Conservation (phyloP, 306 rosid species). For the Pueraria montana region DNA sequence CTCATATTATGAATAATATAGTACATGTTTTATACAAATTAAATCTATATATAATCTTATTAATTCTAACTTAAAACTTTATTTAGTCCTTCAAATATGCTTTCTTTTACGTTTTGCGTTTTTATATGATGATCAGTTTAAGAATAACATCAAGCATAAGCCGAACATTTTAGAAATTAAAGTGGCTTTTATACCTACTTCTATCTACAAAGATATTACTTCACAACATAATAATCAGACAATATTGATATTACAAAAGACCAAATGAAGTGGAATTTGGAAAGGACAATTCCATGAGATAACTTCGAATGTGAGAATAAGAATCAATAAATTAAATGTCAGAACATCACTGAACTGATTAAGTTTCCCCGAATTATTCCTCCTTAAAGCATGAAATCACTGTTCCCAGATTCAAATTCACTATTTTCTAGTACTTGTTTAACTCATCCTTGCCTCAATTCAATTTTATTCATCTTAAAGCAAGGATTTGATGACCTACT, state of each 20-base stretch:
- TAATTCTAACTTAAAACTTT: neutral
- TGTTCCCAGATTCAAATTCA: neutral
- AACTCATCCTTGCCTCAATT: neutral
- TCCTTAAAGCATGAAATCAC: neutral
- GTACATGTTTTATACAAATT: neutral
- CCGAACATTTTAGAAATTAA: neutral
- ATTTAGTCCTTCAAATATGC: neutral
- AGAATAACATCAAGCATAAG: neutral
- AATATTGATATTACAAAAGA: neutral
- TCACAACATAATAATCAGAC: neutral
- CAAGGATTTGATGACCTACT: neutral
- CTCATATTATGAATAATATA: neutral
- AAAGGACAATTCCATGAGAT: neutral
- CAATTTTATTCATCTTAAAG: neutral
- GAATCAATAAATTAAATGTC: neutral
- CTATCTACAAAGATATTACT: too few relatives aligned
- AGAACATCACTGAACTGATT: neutral
- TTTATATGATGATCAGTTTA: neutral
- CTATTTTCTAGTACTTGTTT: neutral
- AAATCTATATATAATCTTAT: neutral
- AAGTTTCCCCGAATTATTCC: neutral
- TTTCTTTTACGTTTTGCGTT: neutral
- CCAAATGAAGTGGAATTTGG: neutral
- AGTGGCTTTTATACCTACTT: too few relatives aligned
- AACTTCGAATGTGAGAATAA: neutral